Evolutionary conservation across 2,329 filamentous ascomycete species (phyloP), one percentile per base, ranked within the genome.

Genomic region (Pestalotiopsis sp.): DNA sequence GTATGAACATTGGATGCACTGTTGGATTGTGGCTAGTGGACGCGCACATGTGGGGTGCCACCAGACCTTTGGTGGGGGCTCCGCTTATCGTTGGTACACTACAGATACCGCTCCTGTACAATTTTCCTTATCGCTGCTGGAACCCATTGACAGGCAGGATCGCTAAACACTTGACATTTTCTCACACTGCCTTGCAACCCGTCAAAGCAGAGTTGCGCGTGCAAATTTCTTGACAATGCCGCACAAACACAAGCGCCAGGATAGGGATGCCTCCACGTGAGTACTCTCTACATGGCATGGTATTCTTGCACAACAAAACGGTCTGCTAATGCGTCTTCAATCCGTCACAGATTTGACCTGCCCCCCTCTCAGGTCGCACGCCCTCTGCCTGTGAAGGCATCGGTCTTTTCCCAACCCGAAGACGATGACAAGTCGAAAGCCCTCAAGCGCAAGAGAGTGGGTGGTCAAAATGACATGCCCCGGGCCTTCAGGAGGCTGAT

Each of bases 401-500:
- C 72, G 55, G 9, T 39, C 26, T 38, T 61, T 35, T 24, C 66
- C 35, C 68, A 68, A 26, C 40, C 11, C 22, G 24, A 63, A 56
- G 68, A 69, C 72, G 77, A 69, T 74, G 76, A 66, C 77, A 73
- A 65, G 67, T 40, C 68, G 73, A 68, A 78, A 56, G 78, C 71
- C 74, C 70, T 75, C 63, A 85, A 85, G 73, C 82, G 81, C 81
- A 90, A 85, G 80, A 77, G 80, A 68, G 78, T 77, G 40, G 74
- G 70, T 58, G 79, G 78, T 38, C 83, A 86, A 52, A 90, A 97
- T 77, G 96, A 98, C 80, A 94, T 92, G 1, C 96, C 96, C 0
- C 92, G 93, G 72, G 93, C 92, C 1, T 99, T 99, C 79, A 88
- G 89, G 70, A 90, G 94, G 13, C 82, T 98, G 70, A 96, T 98